Percentiles rank a stretch among this genome's conserved stretches.
Conservation (phyloP, 805 yeast species). For the Ogataea nonfermentans region DNA sequence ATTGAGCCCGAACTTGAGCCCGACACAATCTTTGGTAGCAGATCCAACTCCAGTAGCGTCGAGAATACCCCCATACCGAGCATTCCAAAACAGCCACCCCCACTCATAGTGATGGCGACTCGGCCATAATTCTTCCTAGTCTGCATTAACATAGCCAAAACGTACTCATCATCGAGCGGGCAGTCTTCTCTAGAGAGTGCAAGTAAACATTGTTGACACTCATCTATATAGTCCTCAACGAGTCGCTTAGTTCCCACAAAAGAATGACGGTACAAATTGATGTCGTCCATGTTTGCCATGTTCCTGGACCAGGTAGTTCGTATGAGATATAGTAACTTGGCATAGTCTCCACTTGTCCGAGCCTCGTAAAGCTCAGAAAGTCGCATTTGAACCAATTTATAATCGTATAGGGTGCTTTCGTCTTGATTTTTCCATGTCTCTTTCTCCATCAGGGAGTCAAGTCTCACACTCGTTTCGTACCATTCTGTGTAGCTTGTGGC, state of each 20-base stretch:
- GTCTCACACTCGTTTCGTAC: slow-evolving; percentile 57
- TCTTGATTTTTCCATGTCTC: slow-evolving; percentile 69
- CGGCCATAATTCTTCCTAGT: slow-evolving; percentile 91
- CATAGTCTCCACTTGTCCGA: slow-evolving; percentile 54
- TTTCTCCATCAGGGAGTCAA: slow-evolving; percentile 65
- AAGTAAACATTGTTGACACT: slow-evolving; percentile 56
- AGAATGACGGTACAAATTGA: slow-evolving; percentile 70
- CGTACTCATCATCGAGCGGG: slow-evolving; percentile 61
- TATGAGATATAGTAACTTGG: slow-evolving; percentile 64
- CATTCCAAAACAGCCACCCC: slow-evolving; percentile 93
- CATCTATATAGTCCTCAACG: slow-evolving; percentile 79
- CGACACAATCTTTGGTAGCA: slow-evolving; percentile 82
- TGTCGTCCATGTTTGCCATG: slow-evolving; percentile 83
- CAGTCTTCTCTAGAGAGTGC: slow-evolving; percentile 39
- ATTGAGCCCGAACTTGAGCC: slow-evolving; percentile 98
- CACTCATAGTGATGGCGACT: slow-evolving; percentile 91
- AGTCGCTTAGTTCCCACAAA: slow-evolving; percentile 81
- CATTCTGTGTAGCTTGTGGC: slow-evolving; percentile 56
- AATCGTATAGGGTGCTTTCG: slow-evolving; percentile 72
- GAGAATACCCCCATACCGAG: slow-evolving; percentile 90
- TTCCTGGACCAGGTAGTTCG: slow-evolving; percentile 85
- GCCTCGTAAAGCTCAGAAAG: slow-evolving; percentile 59
- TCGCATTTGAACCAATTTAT: slow-evolving; percentile 51
- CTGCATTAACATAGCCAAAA: slow-evolving; percentile 77
- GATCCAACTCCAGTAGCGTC: slow-evolving; percentile 67